These are phyloP conservation scores for Geotrichum siamense DNA, from an alignment of 1,139 yeast genomes.

Conservation along the genomic window DNA sequence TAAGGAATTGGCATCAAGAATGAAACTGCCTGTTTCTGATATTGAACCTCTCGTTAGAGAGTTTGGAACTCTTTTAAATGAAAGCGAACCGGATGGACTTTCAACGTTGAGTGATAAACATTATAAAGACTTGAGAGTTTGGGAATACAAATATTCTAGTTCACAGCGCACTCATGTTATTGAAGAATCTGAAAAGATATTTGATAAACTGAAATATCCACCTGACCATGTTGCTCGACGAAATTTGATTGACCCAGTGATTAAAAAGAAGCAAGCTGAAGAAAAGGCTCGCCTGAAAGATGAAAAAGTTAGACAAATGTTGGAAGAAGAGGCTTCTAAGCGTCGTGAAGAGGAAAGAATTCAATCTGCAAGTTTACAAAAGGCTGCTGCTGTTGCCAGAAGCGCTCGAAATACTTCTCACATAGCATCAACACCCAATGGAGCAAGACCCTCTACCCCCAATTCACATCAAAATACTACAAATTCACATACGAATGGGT, in stretches of 20 bases:
- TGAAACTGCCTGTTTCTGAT: constrained; percentile 29
- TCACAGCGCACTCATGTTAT: constrained; percentile 32
- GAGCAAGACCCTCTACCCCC: constrained; percentile 1
- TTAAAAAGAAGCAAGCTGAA: constrained; percentile 21
- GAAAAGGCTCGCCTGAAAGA: constrained; percentile 8
- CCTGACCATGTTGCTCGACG: constrained; percentile 31
- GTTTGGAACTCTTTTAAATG: constrained; percentile 24
- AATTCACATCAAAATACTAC: neutral
- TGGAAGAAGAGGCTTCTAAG: constrained; percentile 15
- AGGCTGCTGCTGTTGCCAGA: constrained; percentile 7
- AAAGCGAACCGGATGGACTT: constrained; percentile 9
- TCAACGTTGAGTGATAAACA: constrained; percentile 28
- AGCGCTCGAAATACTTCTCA: too few species aligned
- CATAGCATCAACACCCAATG: neutral
- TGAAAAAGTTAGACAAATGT: constrained; percentile 9
- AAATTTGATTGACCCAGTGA: constrained; percentile 30
- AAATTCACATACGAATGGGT: neutral
- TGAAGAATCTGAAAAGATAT: constrained; percentile 29
- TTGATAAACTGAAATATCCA: constrained; percentile 29
- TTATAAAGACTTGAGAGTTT: constrained; percentile 33
- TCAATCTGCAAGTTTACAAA: constrained; percentile 9
- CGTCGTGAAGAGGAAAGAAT: constrained; percentile 9
- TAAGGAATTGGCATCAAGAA: constrained; percentile 28
- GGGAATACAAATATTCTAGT: constrained; percentile 37
- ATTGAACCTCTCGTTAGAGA: constrained; percentile 29